Conservation (phyloP, 257 asterid species). For the Jasminum sambac region DNA sequence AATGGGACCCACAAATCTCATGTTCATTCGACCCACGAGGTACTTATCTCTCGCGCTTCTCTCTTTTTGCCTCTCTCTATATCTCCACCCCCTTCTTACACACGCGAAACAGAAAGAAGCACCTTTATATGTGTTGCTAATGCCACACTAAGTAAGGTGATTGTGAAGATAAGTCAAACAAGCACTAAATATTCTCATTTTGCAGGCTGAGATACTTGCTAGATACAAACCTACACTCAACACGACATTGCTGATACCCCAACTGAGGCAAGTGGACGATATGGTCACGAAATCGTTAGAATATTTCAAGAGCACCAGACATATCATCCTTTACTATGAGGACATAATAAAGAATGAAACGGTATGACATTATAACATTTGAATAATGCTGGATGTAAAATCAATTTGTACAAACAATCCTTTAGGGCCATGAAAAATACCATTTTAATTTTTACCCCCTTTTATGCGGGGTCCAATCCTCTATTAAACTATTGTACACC, state of each 20-base stretch:
- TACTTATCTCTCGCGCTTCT: conserved; percentile 30
- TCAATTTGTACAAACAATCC: no score
- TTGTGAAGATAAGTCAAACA: no score
- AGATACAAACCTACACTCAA: conserved; percentile 74
- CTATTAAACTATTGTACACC: no score
- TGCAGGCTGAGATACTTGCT: conserved; percentile 89
- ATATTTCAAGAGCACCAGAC: conserved; percentile 77
- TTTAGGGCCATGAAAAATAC: no score
- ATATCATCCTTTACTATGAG: conserved; percentile 79
- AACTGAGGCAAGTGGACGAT: conserved; percentile 71
- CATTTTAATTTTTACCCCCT: no score
- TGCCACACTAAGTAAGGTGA: no score
- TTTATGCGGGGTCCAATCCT: no score
- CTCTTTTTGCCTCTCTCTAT: neutral
- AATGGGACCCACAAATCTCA: conserved; percentile 98
- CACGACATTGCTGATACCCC: conserved; percentile 56
- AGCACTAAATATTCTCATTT: neutral
- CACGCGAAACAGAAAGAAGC: neutral
- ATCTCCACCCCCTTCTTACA: neutral
- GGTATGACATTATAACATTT: conserved; percentile 53
- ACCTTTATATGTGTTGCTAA: neutral
- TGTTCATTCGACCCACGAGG: conserved; percentile 84
- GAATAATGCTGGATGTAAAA: no score
- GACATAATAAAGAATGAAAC: conserved; percentile 74
- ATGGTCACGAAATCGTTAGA: conserved; percentile 59